Evolutionary conservation across 2,329 filamentous ascomycete genomes (phyloP).

Genomic region (Periconia sp.): DNA sequence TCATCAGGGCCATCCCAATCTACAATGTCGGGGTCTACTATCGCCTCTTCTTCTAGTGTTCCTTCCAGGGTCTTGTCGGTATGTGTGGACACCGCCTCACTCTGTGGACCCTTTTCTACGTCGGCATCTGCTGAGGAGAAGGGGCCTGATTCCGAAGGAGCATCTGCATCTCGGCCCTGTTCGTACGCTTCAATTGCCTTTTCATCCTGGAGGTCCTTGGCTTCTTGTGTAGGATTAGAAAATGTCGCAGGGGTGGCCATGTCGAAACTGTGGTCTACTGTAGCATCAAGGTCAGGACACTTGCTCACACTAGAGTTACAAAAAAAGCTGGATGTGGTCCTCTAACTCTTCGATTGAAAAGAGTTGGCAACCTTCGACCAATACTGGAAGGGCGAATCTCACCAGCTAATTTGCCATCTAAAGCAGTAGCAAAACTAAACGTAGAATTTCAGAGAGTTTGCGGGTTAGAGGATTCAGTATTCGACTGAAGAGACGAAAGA

Average conservation of each 20-base stretch:
- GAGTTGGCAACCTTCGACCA: too few species aligned
- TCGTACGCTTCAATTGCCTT: slow-evolving; percentile 29
- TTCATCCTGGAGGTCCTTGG: slow-evolving; percentile 24
- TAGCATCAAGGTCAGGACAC: too few species aligned
- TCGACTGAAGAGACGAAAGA: too few species aligned
- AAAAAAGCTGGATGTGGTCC: too few species aligned
- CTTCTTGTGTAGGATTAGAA: slow-evolving; percentile 22
- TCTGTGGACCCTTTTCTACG: slow-evolving; percentile 34
- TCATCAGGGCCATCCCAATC: slow-evolving; percentile 46
- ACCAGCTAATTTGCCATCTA: too few species aligned
- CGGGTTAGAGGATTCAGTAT: too few species aligned
- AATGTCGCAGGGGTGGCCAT: slow-evolving; percentile 32
- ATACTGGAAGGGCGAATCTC: too few species aligned
- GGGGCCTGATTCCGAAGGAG: slow-evolving; percentile 15
- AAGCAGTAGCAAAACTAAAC: too few species aligned
- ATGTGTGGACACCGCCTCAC: slow-evolving; percentile 28
- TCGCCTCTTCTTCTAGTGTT: slow-evolving; percentile 9
- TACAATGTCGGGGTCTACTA: slow-evolving; percentile 35
- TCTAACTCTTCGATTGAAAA: too few species aligned
- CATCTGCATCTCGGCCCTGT: slow-evolving; percentile 35
- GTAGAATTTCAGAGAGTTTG: too few species aligned
- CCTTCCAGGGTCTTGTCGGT: slow-evolving; percentile 23
- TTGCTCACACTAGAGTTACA: too few species aligned
- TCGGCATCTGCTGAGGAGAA: slow-evolving; percentile 20
- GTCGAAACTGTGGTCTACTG: background rate